These are phyloP conservation scores for Auricularia heimuer DNA, from an alignment of 768 basidiomycete species.

Conservation along the genomic window DNA sequence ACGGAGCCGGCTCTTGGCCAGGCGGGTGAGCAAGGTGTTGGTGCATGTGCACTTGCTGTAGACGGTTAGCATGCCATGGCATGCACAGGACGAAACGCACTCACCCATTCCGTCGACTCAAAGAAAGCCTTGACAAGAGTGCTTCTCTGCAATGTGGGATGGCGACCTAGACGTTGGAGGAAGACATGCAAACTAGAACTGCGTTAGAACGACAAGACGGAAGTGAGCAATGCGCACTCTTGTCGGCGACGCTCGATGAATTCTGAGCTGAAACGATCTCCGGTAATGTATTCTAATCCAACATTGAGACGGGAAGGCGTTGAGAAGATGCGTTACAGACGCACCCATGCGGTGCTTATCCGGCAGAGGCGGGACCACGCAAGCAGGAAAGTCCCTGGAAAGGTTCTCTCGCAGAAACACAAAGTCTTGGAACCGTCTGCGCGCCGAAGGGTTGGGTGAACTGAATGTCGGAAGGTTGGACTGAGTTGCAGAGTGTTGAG, in stretches of 20 bases:
- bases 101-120: slow-evolving; percentile 96
- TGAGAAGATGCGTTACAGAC: slow-evolving; percentile 18
- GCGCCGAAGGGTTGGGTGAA: slow-evolving; percentile 56
- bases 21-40: slow-evolving; percentile 91
- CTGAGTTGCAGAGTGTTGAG: slow-evolving; percentile 31
- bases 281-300: slow-evolving; percentile 83
- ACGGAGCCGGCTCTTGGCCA: slow-evolving; percentile 63
- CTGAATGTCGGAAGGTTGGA: slow-evolving; percentile 87
- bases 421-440: slow-evolving; percentile 95
- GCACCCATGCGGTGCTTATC: slow-evolving; percentile 92
- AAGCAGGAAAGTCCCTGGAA: slow-evolving; percentile 87
- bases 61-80: background rate
- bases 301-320: background rate
- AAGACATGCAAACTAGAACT: slow-evolving; percentile 76
- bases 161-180: slow-evolving; percentile 79
- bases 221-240: slow-evolving; percentile 47
- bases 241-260: slow-evolving; percentile 89
- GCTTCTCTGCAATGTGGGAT: slow-evolving; percentile 88
- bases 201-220: slow-evolving; percentile 4
- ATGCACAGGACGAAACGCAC: slow-evolving; percentile 13
- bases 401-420: slow-evolving; percentile 86
- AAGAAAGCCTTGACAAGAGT: slow-evolving; percentile 90
- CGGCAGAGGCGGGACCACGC: slow-evolving; percentile 93
- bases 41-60: slow-evolving; percentile 92
- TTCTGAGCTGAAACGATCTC: slow-evolving; percentile 93